Evolutionary conservation across 306 rosid genomes (phyloP), one percentile per base, ranked within the genome.

Genomic region (Dryas alaskensis): DNA sequence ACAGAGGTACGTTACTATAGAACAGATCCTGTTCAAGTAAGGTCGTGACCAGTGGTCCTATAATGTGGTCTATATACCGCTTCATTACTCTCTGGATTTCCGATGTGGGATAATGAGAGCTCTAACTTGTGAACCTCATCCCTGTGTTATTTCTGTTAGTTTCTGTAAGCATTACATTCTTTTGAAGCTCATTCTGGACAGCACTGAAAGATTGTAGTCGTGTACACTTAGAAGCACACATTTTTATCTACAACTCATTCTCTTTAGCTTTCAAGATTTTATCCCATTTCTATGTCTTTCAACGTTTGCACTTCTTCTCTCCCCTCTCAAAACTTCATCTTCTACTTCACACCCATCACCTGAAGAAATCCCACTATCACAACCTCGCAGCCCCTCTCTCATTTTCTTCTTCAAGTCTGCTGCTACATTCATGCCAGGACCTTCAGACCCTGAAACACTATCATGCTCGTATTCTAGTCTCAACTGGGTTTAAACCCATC

Each of bases 261-360:
- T 6, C 12, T 64, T 31, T 31, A 31, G 19, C 37, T 39, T 40
- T 39, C 57, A 67, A 49, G 22, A 67, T 67, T 67, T 8, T 39
- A 6, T 49, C 73, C 60, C 12, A 8, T 51, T 69, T 40, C 49
- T 73, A 87, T 82, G 89, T 17, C 60, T 65, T 78, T 9, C 73
- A 60, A 25, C 69, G 73, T 27, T 61, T 73, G 46, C 68, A 61
- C 10, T 16, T 59, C 78, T 65, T 54, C 49, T 67, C 59, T 40
- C 63, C 58, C n/a, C 12, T 49, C 60, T 45, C 72, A 12, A 25
- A 47, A 16, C 55, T 73, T 73, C 64, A 49, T 69, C 60, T 79
- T 75, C 54, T 85, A 73, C 75, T 87, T 71, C 83, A 43, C 80
- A 19, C 85, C 89, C 85, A 81, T 87, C 74, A 79, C 88, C 39